Evolutionary conservation across 2,329 filamentous ascomycete species (phyloP).

Genomic region (Ceratocystis huliohia): DNA sequence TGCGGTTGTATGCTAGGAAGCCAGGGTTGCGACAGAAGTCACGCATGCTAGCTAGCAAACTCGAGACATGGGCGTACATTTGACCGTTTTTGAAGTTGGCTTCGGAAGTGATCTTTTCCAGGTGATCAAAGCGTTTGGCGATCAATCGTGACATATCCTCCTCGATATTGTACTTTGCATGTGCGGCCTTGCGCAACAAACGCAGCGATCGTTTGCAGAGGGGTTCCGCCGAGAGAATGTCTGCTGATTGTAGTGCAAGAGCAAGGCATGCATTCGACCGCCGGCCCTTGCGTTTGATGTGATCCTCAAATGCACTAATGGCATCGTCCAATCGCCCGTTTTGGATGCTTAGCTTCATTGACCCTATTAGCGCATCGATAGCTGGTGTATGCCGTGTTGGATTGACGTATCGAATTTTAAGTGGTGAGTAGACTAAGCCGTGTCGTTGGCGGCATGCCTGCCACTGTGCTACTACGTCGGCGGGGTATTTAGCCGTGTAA

Average conservation of each 20-base stretch:
- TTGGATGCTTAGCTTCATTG: conserved; percentile 16
- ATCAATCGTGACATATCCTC: conserved; percentile 14
- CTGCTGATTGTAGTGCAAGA: conserved; percentile 16
- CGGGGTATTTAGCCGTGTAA: background rate
- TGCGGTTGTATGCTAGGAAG: conserved; percentile 16
- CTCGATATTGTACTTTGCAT: conserved; percentile 14
- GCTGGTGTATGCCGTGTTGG: conserved; percentile 6
- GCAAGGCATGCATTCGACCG: conserved; percentile 13
- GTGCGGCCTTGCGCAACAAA: conserved; percentile 12
- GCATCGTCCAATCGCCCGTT: conserved; percentile 1
- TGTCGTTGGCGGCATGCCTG: background rate
- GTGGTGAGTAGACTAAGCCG: background rate
- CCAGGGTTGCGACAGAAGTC: conserved; percentile 12
- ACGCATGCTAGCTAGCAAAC: background rate
- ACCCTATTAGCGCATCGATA: conserved; percentile 12
- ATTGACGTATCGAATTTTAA: conserved; percentile 10
- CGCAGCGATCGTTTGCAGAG: conserved; percentile 4
- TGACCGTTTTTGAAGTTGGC: conserved; percentile 4
- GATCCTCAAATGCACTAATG: conserved; percentile 9
- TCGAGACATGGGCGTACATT: conserved; percentile 15
- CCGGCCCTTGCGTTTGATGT: conserved; percentile 14
- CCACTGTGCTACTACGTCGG: background rate
- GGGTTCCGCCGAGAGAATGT: background rate
- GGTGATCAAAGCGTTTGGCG: conserved; percentile 5
- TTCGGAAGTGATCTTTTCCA: conserved; percentile 1